Evolutionary conservation across 1,284 basidiomycete genomes (phyloP).

Genomic region (Rhodotorula sp.): DNA sequence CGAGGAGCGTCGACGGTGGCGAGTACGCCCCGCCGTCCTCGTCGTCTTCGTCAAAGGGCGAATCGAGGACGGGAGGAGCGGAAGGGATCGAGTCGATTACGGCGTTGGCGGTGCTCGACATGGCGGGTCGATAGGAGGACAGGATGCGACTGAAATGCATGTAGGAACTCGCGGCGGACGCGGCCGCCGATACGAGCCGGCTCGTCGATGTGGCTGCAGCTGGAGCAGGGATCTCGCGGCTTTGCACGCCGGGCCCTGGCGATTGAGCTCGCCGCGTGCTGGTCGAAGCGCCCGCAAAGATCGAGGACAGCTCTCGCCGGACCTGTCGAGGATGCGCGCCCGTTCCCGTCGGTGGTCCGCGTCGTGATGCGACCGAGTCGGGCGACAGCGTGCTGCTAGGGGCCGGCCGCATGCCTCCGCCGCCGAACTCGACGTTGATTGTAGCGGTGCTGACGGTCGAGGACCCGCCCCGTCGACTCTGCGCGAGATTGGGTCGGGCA

Average conservation of each 20-base stretch:
- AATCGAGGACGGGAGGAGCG: conserved; percentile 41
- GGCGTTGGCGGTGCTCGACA: conserved; percentile 72
- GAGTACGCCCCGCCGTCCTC: conserved; percentile 5
- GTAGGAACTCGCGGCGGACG: conserved; percentile 15
- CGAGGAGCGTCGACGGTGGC: conserved; percentile 53
- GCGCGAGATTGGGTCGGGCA: conserved; percentile 6
- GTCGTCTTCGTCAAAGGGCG: not conserved
- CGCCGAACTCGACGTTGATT: conserved; percentile 88
- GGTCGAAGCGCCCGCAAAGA: conserved; percentile 42
- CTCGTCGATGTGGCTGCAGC: not conserved
- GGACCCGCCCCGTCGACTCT: conserved; percentile 63
- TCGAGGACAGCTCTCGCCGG: conserved; percentile 39
- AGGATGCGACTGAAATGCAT: conserved; percentile 37
- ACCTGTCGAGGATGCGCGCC: conserved; percentile 12
- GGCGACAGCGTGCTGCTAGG: conserved; percentile 63
- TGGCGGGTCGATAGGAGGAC: conserved; percentile 29
- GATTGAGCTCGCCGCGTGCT: not conserved
- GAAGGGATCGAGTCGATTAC: conserved; percentile 63
- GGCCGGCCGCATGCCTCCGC: conserved; percentile 59
- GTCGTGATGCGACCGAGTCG: not conserved
- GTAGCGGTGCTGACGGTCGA: conserved; percentile 80
- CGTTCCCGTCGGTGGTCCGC: not conserved
- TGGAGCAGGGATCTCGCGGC: not conserved
- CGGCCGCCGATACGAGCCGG: conserved; percentile 17
- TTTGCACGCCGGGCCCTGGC: conserved; percentile 19